Base-by-base conservation (phyloP, 805 yeast species). In the Ogataea neopini region DNA sequence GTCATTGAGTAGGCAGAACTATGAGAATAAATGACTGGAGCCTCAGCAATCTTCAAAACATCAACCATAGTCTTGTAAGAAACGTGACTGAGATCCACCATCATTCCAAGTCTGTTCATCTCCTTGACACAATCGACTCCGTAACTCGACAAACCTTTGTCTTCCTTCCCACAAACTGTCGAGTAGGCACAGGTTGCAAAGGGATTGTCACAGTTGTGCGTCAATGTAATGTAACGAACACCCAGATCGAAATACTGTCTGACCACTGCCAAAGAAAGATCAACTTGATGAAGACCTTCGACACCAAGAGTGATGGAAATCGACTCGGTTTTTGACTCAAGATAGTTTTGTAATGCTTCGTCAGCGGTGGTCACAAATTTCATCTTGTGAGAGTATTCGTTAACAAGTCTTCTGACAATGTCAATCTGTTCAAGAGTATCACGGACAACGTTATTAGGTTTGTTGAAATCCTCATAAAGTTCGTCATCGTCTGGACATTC, bases 191-290 rank as follows among this genome's bases (percentile, higher is more conserved):
- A 77, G 8, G 80, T 76, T 1, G 81, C 80, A 58, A 75, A 77
- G 2, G 81, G 80, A 50, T 76, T 76, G 53, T 76, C 79, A 59
- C 81, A 75, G 55, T 76, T 76, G 48, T 76, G 81, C 1, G 80
- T 76, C 48, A 77, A 55, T 0, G 81, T 77, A 41, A 75, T 73
- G 57, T 77, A 77, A 26, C 81, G 56, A 9, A 76, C 77, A 11
- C 81, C 81, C 25, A 76, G 51, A 6, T 73, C 76, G 53, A 57
- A 70, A 53, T 71, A 77, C 56, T 66, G 70, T 52, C 81, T 66
- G 26, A 76, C 57, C 9, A 74, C 76, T n/a, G 70, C 79, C 15
- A 76, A 50, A 1, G 80, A 74, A 4, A 70, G 50, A 51, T 75
- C 82, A 22, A 69, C 64, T 59, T 75, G 80, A 54, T 77, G 81